phyloP scores from a whole-genome alignment of 1,284 basidiomycete genomes.

The Cutaneotrichosporon spelunceum region DNA sequence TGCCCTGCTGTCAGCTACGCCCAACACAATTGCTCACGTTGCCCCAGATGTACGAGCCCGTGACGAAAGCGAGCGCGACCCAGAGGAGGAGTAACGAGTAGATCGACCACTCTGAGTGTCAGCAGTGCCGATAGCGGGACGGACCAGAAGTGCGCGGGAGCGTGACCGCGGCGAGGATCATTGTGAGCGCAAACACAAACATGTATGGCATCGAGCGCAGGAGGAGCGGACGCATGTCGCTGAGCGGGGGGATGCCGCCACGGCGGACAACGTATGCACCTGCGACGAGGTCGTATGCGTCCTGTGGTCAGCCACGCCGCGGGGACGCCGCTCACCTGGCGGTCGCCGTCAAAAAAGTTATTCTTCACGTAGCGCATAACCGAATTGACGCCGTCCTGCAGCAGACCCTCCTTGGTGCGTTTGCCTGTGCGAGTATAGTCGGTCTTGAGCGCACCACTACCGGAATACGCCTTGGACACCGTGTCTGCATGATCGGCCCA shows the following conservation, averaged over 20 bases:
- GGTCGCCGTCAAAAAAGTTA: constrained; percentile 93
- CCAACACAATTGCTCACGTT: constrained; percentile 53
- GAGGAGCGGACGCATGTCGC: constrained; percentile 73
- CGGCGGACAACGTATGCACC: constrained; percentile 80
- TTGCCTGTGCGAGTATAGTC: constrained; percentile 95
- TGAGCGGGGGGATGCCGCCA: constrained; percentile 65
- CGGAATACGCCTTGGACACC: constrained; percentile 87
- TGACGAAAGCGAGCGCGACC: constrained; percentile 62
- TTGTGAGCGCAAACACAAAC: constrained; percentile 74
- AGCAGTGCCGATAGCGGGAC: constrained; percentile 17
- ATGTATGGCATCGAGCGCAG: constrained; percentile 86
- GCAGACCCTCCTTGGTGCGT: constrained; percentile 70
- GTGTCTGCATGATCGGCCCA: constrained; percentile 97
- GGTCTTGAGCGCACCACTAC: constrained; percentile 93
- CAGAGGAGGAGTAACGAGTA: constrained; percentile 71
- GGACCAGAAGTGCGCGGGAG: constrained; percentile 78
- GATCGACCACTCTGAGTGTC: constrained; percentile 33
- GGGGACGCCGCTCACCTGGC: constrained; percentile 56
- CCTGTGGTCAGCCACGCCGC: constrained; percentile 55
- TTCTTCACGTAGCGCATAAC: constrained; percentile 88
- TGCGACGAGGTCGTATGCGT: constrained; percentile 90
- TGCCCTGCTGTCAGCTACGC: constrained; percentile 36
- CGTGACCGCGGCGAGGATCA: constrained; percentile 78
- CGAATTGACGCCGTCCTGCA: constrained; percentile 88
- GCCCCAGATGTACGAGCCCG: constrained; percentile 67